These are phyloP conservation scores for Kodamaea leandrae DNA, from an alignment of 805 yeast species.

Conservation along the genomic window DNA sequence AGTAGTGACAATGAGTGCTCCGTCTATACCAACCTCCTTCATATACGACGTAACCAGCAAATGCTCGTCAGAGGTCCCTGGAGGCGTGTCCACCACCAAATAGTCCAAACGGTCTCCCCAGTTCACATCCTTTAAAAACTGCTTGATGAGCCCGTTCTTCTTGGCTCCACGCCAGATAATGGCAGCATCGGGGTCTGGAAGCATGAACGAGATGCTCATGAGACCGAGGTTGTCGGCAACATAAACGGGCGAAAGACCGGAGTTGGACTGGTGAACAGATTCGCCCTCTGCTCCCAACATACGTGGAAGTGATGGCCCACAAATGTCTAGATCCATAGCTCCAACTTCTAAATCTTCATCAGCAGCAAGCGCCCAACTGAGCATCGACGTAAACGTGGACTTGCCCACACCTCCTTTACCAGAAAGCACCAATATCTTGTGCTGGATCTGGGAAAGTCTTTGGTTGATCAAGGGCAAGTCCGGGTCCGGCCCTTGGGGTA, in stretches of 20 bases:
- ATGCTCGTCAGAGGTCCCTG: constrained; percentile 98
- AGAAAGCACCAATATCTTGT: constrained; percentile 74
- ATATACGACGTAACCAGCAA: constrained; percentile 82
- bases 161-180: constrained; percentile 98
- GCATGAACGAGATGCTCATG: constrained; percentile 93
- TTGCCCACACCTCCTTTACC: constrained; percentile 98
- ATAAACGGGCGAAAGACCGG: constrained; percentile 97
- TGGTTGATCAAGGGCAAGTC: constrained; percentile 76
- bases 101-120: constrained; percentile 87
- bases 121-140: constrained; percentile 88
- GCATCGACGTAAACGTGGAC: constrained; percentile 91
- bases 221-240: constrained; percentile 92
- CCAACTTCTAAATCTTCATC: constrained; percentile 81
- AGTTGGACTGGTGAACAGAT: constrained; percentile 78
- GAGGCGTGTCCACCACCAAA: constrained; percentile 92
- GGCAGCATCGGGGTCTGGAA: constrained; percentile 90
- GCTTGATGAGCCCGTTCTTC: constrained; percentile 89
- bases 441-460: constrained; percentile 62
- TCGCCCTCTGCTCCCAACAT: constrained; percentile 93
- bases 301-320: constrained; percentile 95
- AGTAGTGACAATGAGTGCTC: constrained; percentile 91
- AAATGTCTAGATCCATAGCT: constrained; percentile 94
- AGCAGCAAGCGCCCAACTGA: constrained; percentile 94
- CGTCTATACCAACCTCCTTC: constrained; percentile 90
- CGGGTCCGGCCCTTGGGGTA: constrained; percentile 94